Evolutionary conservation across 1,284 basidiomycete species (phyloP), one percentile per base, ranked within the genome.

Genomic region (Cutaneotrichosporon sp.): DNA sequence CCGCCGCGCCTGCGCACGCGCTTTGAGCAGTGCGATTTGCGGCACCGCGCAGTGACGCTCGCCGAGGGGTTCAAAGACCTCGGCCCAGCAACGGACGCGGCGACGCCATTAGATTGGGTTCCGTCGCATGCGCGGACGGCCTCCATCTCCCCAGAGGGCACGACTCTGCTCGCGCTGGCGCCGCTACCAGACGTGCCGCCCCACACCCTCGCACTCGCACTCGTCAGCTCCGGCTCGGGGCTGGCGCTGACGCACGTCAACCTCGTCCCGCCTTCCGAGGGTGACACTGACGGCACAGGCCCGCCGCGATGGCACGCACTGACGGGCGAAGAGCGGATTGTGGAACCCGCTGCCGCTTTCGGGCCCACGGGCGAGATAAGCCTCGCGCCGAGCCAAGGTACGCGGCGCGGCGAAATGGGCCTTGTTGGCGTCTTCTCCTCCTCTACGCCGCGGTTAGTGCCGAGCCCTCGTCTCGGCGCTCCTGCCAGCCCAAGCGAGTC

Each of bases 391-490:
- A 69, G 67, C 50, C 74, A 73, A 55, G 69, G 72, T 31, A 70
- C 68, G 14, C 56, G 57, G 47, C 62, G 74, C 16, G 76, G 76
- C 13, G 69, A 72, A 32, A 56, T 71, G 56, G 76, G 76, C 21
- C 58, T 77, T 2, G 70, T 70, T 8, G 57, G 69, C 22, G 13
- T 63, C 18, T 53, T 61, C 34, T 52, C 56, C 14, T 42, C 49
- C 18, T n/a, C 56, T 16, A 51, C 58, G 10, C 61, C 66, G 14
- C 58, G 64, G 5, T 60, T 65, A 8, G 42, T 65, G 11, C 64
- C 66, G 0, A 59, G 62, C 0, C 66, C 66, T 1, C 64, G 66
- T 5, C 64, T 68, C 13, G 64, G 62, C n/a, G 60, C 60, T 1
- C 57, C 36, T 16, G 62, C 66, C 13, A 14, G n/a, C 11, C 64